Percentiles rank a stretch among this genome's conserved stretches.
Conservation (phyloP, 495 filamentous ascomycete species). For the Talaromyces trachyspermus region DNA sequence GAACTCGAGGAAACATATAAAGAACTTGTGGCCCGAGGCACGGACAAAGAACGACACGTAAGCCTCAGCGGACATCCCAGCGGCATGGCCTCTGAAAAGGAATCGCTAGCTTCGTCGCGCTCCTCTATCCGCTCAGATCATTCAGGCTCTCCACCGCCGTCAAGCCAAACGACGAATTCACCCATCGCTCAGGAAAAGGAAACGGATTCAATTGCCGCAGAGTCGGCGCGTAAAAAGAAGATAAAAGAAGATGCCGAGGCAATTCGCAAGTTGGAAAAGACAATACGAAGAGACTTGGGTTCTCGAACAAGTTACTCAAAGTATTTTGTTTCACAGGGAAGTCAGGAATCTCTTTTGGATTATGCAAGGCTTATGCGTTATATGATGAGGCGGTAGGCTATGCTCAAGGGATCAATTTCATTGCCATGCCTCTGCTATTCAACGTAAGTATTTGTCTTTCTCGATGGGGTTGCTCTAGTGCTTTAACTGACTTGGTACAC, state of each 20-base stretch:
- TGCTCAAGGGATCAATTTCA: slow-evolving; percentile 98
- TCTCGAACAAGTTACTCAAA: slow-evolving; percentile 94
- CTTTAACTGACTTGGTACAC: not conserved
- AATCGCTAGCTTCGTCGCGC: slow-evolving; percentile 60
- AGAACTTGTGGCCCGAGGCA: slow-evolving; percentile 73
- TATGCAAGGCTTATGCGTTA: slow-evolving; percentile 96
- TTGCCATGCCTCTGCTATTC: slow-evolving; percentile 94
- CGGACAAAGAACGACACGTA: slow-evolving; percentile 66
- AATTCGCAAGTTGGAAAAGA: slow-evolving; percentile 79
- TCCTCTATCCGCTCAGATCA: slow-evolving; percentile 78
- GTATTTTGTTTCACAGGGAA: slow-evolving; percentile 75
- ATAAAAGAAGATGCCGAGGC: slow-evolving; percentile 66
- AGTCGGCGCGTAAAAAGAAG: slow-evolving; percentile 64
- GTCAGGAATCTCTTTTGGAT: slow-evolving; percentile 92
- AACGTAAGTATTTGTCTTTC: slow-evolving; percentile 55
- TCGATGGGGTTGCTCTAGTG: not conserved
- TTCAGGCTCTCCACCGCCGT: slow-evolving; percentile 57
- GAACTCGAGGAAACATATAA: slow-evolving; percentile 84
- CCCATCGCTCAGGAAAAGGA: slow-evolving; percentile 57
- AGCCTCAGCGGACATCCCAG: slow-evolving; percentile 31
- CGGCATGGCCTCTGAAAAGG: slow-evolving; percentile 34
- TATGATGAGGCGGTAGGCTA: slow-evolving; percentile 94
- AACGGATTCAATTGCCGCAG: slow-evolving; percentile 54
- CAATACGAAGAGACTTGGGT: slow-evolving; percentile 82
- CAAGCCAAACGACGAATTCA: slow-evolving; percentile 48